Conservation (phyloP, 805 yeast genomes). For the Isabelozyma rhagii region DNA sequence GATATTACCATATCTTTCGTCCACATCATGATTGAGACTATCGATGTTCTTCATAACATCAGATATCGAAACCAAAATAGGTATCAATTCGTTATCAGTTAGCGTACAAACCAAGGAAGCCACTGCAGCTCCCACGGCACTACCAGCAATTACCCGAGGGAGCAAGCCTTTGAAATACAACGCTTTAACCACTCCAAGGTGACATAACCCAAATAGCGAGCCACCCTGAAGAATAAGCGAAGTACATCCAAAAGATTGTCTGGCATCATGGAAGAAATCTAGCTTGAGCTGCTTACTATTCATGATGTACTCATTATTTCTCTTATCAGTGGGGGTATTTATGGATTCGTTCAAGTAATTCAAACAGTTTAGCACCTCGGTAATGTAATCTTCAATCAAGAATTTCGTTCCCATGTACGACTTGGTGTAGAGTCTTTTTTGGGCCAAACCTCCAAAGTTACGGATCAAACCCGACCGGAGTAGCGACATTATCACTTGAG, state of each 20-base stretch:
- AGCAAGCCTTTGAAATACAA: slow-evolving; percentile 69
- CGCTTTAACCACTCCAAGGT: slow-evolving; percentile 87
- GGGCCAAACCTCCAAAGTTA: slow-evolving; percentile 89
- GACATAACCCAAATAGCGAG: slow-evolving; percentile 89
- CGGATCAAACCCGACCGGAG: slow-evolving; percentile 81
- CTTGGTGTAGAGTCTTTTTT: slow-evolving; percentile 71
- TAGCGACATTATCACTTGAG: slow-evolving; percentile 56
- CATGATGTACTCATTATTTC: slow-evolving; percentile 33
- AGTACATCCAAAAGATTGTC: slow-evolving; percentile 85
- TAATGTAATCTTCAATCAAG: slow-evolving; percentile 81
- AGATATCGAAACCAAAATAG: slow-evolving; percentile 36
- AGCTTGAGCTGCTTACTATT: slow-evolving; percentile 56
- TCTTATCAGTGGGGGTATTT: slow-evolving; percentile 21
- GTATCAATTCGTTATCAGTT: slow-evolving; percentile 60
- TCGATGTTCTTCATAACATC: slow-evolving; percentile 44
- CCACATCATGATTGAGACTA: slow-evolving; percentile 50
- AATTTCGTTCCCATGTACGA: slow-evolving; percentile 86
- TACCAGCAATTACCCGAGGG: slow-evolving; percentile 86
- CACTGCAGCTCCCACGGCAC: slow-evolving; percentile 91
- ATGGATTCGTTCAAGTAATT: slow-evolving; percentile 51
- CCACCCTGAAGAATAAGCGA: slow-evolving; percentile 94
- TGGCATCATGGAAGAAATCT: slow-evolving; percentile 80
- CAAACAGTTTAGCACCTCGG: slow-evolving; percentile 70
- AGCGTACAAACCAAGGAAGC: slow-evolving; percentile 82
- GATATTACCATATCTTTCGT: slow-evolving; percentile 61